Percentiles rank a stretch among this genome's conserved stretches.
Evolutionary conservation across 2,329 filamentous ascomycete species (phyloP).

Genomic region (Fonsecaea monophora): DNA sequence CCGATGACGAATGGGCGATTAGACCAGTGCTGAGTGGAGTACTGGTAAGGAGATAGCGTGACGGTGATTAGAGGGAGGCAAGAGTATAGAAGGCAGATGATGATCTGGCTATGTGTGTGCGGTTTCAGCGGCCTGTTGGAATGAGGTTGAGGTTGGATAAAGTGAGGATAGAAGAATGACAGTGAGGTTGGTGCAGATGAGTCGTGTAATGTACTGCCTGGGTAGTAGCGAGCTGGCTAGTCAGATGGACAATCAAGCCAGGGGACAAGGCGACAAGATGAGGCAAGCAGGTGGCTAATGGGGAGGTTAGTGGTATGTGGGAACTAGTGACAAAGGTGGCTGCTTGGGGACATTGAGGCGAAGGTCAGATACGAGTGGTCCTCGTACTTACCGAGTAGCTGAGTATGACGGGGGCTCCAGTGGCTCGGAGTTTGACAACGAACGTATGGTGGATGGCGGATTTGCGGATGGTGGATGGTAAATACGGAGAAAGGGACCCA

Average conservation of each 20-base stretch:
- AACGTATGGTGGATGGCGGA: background rate
- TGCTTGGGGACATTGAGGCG: constrained; percentile 1
- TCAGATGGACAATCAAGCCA: constrained; percentile 17
- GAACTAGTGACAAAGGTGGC: constrained; percentile 16
- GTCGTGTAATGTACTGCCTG: constrained; percentile 20
- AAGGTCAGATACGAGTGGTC: background rate
- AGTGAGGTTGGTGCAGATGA: constrained; percentile 1
- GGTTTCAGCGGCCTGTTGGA: background rate
- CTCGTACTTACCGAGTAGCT: no score
- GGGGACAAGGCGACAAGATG: constrained; percentile 13
- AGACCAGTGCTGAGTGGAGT: constrained; percentile 43
- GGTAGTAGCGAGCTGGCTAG: constrained; percentile 15
- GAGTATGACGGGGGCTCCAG: background rate
- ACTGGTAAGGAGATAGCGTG: constrained; percentile 37
- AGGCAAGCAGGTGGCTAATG: constrained; percentile 16
- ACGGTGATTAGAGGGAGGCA: background rate
- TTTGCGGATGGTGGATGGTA: background rate
- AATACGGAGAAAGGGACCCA: background rate
- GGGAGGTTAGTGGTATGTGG: background rate
- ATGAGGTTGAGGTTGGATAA: background rate
- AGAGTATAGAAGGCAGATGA: background rate
- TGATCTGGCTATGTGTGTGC: background rate
- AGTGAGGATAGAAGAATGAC: constrained; percentile 13
- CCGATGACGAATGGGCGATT: constrained; percentile 27
- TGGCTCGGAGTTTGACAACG: constrained; percentile 2